A percentile compares a stretch with the other conserved stretches of the same genome.
phyloP scores from a whole-genome alignment of 352 stramenopile genomes.

The Blastocystis sp. region DNA sequence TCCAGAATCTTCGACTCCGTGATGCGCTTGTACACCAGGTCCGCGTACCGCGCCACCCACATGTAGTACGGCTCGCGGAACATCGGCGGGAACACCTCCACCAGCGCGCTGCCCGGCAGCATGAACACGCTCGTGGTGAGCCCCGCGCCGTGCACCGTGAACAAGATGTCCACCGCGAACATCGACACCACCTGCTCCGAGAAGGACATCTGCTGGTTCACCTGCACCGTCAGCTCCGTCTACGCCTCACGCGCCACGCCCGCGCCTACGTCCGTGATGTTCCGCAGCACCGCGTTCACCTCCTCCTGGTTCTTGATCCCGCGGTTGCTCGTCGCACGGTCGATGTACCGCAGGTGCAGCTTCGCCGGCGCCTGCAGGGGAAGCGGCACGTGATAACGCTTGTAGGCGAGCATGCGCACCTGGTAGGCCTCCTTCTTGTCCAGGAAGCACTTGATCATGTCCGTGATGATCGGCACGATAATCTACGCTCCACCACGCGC shows the following conservation, averaged over 20 bases:
- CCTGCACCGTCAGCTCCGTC: conserved; percentile 48
- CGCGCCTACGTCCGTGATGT: conserved; percentile 10
- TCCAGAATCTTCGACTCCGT: conserved; percentile 31
- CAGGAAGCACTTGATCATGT: conserved; percentile 62
- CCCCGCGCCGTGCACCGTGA: conserved; percentile 47
- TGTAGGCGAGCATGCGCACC: conserved; percentile 58
- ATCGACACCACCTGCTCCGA: conserved; percentile 61
- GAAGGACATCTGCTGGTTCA: conserved; percentile 65
- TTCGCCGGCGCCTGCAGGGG: conserved; percentile 26
- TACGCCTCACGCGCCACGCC: conserved; percentile 1
- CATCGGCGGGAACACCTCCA: conserved; percentile 54
- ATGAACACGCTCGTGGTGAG: conserved; percentile 53
- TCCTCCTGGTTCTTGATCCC: conserved; percentile 60
- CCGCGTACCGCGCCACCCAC: conserved; percentile 11
- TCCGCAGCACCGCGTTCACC: conserved; percentile 14
- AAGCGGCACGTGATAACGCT: neutral
- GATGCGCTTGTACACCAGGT: conserved; percentile 43
- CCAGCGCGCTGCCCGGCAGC: conserved; percentile 33
- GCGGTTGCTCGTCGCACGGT: conserved; percentile 31
- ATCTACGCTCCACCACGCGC: neutral
- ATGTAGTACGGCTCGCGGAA: conserved; percentile 55
- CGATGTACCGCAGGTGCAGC: conserved; percentile 27
- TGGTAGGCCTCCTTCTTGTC: conserved; percentile 67
- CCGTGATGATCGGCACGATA: conserved; percentile 43
- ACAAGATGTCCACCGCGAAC: conserved; percentile 54